Percentiles rank a stretch among this genome's conserved stretches.
Conservation (phyloP, 768 basidiomycete genomes). For the Obba rivulosa region DNA sequence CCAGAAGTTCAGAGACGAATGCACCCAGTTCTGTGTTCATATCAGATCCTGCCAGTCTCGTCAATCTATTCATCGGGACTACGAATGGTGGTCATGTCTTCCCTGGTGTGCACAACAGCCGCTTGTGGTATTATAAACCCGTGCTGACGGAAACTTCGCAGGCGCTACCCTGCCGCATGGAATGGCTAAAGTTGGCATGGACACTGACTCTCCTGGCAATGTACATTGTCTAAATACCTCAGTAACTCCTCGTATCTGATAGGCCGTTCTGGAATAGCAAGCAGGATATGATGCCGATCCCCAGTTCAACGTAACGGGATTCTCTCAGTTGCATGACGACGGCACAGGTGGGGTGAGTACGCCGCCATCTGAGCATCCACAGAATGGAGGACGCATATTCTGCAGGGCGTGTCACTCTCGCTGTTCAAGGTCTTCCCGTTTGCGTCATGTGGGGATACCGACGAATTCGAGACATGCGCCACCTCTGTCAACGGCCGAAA, state of each 20-base stretch:
- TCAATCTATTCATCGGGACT: slow-evolving; percentile 61
- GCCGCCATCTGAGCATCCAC: not conserved
- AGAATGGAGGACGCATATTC: not conserved
- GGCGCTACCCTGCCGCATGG: slow-evolving; percentile 64
- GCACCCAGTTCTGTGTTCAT: slow-evolving; percentile 2
- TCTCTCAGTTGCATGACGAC: slow-evolving; percentile 59
- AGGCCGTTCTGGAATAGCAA: slow-evolving; percentile 20
- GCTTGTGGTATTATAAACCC: not conserved
- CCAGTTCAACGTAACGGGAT: slow-evolving; percentile 40
- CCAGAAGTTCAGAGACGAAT: too few species aligned
- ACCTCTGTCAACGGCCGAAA: slow-evolving; percentile 44
- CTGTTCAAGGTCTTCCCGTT: slow-evolving; percentile 61
- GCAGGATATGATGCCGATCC: slow-evolving; percentile 35
- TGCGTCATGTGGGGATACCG: slow-evolving; percentile 32
- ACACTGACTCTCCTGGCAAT: slow-evolving; percentile 52
- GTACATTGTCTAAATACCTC: not conserved
- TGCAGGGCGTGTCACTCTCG: slow-evolving; percentile 39
- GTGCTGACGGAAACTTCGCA: slow-evolving; percentile 11
- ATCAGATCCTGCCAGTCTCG: slow-evolving; percentile 25
- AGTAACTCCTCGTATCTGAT: slow-evolving; percentile 25
- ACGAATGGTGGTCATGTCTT: slow-evolving; percentile 63
- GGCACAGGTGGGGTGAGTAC: slow-evolving; percentile 53
- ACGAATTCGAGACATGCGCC: slow-evolving; percentile 44
- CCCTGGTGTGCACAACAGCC: slow-evolving; percentile 37
- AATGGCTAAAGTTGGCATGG: slow-evolving; percentile 66